phyloP scores from a whole-genome alignment of 1,284 basidiomycete genomes.

The Tilletiopsis washingtonensis region DNA sequence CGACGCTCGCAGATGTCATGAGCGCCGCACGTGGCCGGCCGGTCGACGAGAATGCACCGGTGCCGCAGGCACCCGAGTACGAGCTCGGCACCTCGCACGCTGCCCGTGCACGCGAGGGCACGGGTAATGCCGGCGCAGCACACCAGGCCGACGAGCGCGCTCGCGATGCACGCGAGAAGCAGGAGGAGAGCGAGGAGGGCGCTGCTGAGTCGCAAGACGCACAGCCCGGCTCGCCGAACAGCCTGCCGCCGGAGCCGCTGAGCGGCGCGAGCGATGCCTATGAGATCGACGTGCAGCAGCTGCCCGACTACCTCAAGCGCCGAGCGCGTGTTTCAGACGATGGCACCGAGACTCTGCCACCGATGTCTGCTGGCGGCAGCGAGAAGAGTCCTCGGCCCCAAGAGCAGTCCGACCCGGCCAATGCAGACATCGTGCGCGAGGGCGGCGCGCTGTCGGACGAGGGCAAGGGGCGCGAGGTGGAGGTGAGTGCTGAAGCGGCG shows the following conservation, averaged over 20 bases:
- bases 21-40: constrained; percentile 8
- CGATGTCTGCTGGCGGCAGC: too few species aligned
- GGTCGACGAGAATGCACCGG: neutral
- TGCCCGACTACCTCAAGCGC: too few species aligned
- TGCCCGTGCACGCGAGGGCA: constrained; percentile 8
- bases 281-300: too few species aligned
- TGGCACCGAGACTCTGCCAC: too few species aligned
- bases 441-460: neutral
- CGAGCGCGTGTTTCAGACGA: too few species aligned
- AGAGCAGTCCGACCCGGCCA: neutral
- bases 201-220: neutral
- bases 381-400: too few species aligned
- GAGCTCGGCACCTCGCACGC: constrained; percentile 18
- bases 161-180: constrained; percentile 12
- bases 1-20: constrained; percentile 30
- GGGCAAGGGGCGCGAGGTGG: constrained; percentile 1
- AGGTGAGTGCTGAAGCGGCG: neutral
- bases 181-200: neutral
- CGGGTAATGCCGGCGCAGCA: neutral
- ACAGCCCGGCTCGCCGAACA: neutral
- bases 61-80: constrained; percentile 8
- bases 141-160: too few species aligned
- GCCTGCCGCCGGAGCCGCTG: neutral
- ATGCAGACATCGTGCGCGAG: neutral
- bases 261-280: too few species aligned